phyloP scores from a whole-genome alignment of 2,329 filamentous ascomycete genomes.

The Ceratocystiopsis minuta region DNA sequence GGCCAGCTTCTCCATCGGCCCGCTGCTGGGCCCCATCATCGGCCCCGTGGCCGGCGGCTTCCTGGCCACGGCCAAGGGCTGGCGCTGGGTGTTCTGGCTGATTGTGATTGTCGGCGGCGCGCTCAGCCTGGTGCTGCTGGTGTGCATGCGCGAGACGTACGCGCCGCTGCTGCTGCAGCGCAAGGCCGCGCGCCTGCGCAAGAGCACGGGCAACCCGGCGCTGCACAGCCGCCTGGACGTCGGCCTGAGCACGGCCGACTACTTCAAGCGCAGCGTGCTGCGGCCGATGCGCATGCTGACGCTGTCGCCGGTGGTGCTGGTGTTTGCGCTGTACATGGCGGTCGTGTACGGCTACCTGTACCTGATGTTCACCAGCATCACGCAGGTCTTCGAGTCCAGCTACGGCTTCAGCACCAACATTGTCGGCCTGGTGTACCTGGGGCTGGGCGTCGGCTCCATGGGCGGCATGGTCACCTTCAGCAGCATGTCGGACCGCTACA shows the following conservation, averaged over 20 bases:
- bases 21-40: conserved; percentile 46
- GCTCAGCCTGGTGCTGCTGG: conserved; percentile 34
- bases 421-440: conserved; percentile 48
- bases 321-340: conserved; percentile 48
- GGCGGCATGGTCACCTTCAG: conserved; percentile 36
- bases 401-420: conserved; percentile 42
- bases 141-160: conserved; percentile 43
- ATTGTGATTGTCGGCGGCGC: conserved; percentile 45
- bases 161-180: conserved; percentile 37
- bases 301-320: conserved; percentile 49
- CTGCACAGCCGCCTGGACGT: conserved; percentile 20
- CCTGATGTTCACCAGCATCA: conserved; percentile 42
- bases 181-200: conserved; percentile 31
- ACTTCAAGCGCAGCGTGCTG: conserved; percentile 38
- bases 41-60: conserved; percentile 51
- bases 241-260: conserved; percentile 23
- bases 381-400: conserved; percentile 45
- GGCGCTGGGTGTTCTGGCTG: conserved; percentile 53
- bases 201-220: conserved; percentile 37
- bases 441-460: conserved; percentile 47
- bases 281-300: conserved; percentile 54
- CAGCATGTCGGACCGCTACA: conserved; percentile 34
- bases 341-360: conserved; percentile 41
- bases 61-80: conserved; percentile 42
- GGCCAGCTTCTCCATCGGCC: conserved; percentile 44